Percentiles rank a stretch among this genome's conserved stretches.
Evolutionary conservation across 345 rosid species (phyloP).

Genomic region (Camelina hispida): DNA sequence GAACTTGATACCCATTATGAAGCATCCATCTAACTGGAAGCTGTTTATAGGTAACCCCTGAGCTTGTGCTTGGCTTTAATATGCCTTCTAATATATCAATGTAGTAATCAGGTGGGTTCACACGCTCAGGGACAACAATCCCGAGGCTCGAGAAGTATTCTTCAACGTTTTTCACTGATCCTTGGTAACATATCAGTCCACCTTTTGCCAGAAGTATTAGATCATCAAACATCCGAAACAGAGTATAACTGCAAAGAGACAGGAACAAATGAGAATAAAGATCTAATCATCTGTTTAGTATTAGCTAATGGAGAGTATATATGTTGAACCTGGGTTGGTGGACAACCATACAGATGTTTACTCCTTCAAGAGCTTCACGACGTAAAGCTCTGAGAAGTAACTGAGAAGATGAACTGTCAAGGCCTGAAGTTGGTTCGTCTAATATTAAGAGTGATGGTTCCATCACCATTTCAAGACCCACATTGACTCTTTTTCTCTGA

Average conservation of each 20-base stretch:
- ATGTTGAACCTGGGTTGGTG: slow-evolving; percentile 91
- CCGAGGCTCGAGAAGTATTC: slow-evolving; percentile 87
- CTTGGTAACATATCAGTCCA: slow-evolving; percentile 88
- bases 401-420: slow-evolving; percentile 98
- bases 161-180: slow-evolving; percentile 94
- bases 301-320: slow-evolving; percentile 16
- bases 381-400: slow-evolving; percentile 92
- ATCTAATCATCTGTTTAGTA: not conserved
- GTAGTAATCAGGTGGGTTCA: slow-evolving; percentile 97
- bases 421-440: slow-evolving; percentile 98
- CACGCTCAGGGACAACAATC: slow-evolving; percentile 84
- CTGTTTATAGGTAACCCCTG: slow-evolving; percentile 74
- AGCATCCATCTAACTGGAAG: slow-evolving; percentile 99
- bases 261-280: slow-evolving; percentile 23
- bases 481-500: slow-evolving; percentile 97
- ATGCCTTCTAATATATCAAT: slow-evolving; percentile 97
- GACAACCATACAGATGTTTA: slow-evolving; percentile 91
- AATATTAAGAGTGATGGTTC: slow-evolving; percentile 98
- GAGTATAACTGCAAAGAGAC: slow-evolving; percentile 66
- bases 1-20: slow-evolving; percentile 89
- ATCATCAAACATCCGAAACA: slow-evolving; percentile 96
- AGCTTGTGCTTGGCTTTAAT: slow-evolving; percentile 59
- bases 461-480: slow-evolving; percentile 99
- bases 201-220: slow-evolving; percentile 96
- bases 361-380: slow-evolving; percentile 99